A percentile compares a stretch with the other conserved stretches of the same genome.
Conservation (phyloP, 345 rosid genomes). For the Eucalyptus coolabah region DNA sequence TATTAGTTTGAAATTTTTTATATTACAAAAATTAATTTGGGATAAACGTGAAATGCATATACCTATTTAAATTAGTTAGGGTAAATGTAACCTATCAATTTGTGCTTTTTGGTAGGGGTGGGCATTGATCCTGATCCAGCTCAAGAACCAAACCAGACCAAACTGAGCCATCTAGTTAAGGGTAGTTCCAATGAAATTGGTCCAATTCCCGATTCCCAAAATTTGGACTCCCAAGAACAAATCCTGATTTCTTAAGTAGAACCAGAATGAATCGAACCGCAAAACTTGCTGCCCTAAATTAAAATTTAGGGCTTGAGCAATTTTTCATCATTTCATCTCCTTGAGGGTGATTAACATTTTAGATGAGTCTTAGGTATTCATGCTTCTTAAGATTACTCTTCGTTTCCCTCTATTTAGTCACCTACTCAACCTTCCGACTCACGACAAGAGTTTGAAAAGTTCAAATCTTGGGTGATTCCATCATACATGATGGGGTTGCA, state of each 20-base stretch:
- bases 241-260: no score
- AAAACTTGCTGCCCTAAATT: not conserved
- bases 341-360: no score
- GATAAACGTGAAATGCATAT: no score
- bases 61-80: no score
- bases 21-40: no score
- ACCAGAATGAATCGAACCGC: not conserved
- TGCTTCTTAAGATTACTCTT: not conserved
- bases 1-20: no score
- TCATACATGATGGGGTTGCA: no score
- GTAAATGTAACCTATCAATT: no score
- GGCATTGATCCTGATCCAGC: rapidly evolving
- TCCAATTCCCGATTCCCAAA: not conserved
- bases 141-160: not conserved
- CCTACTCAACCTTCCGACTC: not conserved
- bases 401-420: no score
- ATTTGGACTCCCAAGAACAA: not conserved
- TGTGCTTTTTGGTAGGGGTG: not conserved
- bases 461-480: no score
- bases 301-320: not conserved
- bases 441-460: not conserved
- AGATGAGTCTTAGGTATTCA: not conserved
- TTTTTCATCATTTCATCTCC: not conserved
- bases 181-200: not conserved
- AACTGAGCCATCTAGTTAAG: not conserved